These are phyloP conservation scores for Diaporthe vaccinii DNA, from an alignment of 2,329 filamentous ascomycete genomes.

Conservation along the genomic window DNA sequence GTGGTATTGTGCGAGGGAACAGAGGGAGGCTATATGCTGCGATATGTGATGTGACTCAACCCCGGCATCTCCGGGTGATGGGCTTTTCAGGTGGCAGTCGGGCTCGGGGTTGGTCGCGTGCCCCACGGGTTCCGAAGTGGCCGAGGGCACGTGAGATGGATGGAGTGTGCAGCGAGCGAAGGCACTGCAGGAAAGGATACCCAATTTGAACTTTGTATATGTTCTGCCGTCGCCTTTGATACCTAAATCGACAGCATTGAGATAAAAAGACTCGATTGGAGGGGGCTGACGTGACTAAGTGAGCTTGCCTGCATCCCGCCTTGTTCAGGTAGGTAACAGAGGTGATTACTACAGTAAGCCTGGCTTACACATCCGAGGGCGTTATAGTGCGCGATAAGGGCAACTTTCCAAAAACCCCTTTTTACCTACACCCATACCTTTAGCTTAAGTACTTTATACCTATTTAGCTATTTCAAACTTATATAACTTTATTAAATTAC, in stretches of 20 bases:
- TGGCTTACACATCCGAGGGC: background rate
- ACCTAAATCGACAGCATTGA: background rate
- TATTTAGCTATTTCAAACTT: too few relatives aligned
- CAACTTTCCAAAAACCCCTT: too few relatives aligned
- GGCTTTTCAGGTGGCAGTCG: background rate
- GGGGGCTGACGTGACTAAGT: background rate
- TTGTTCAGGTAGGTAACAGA: background rate
- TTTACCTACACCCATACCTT: too few relatives aligned
- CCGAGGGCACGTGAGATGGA: conserved; percentile 8
- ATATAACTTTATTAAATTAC: too few relatives aligned
- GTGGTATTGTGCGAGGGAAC: background rate
- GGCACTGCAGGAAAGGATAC: conserved; percentile 18
- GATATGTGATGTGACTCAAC: background rate
- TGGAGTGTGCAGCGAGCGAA: background rate
- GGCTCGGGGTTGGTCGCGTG: conserved; percentile 18
- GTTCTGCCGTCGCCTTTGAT: background rate
- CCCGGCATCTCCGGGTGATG: conserved; percentile 10
- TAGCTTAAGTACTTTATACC: too few relatives aligned
- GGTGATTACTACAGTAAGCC: background rate
- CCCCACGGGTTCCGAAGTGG: conserved; percentile 16
- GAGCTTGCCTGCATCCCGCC: background rate
- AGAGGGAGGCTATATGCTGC: background rate
- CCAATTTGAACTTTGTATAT: conserved; percentile 26
- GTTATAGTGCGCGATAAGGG: too few relatives aligned
- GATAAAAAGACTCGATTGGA: background rate